Evolutionary conservation across 768 basidiomycete genomes (phyloP).

Genomic region (Zangia roseola): DNA sequence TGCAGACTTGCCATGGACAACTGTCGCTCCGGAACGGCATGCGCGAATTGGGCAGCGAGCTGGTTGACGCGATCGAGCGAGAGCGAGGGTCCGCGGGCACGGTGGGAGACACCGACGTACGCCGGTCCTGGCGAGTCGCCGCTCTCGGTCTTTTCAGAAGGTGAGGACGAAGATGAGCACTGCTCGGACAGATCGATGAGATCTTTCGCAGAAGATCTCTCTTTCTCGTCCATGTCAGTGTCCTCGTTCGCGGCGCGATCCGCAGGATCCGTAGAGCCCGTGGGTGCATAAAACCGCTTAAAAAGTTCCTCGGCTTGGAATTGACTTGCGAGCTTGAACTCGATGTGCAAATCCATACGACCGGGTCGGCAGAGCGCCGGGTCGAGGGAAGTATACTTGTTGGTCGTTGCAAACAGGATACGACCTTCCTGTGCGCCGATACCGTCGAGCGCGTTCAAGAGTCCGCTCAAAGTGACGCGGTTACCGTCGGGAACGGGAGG

Average conservation of each 20-base stretch:
- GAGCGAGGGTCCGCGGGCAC: constrained; percentile 39
- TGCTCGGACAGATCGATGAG: constrained; percentile 19
- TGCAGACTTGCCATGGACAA: constrained; percentile 45
- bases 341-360: constrained; percentile 76
- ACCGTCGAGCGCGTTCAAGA: constrained; percentile 79
- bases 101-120: constrained; percentile 27
- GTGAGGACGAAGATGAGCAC: neutral
- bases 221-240: neutral
- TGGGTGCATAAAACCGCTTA: constrained; percentile 62
- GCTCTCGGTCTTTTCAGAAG: constrained; percentile 19
- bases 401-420: constrained; percentile 76
- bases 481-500: constrained; percentile 17
- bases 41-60: constrained; percentile 58
- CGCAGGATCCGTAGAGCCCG: neutral
- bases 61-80: constrained; percentile 36
- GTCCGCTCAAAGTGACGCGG: constrained; percentile 65
- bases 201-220: neutral
- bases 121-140: neutral
- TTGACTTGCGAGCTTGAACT: constrained; percentile 71
- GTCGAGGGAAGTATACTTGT: constrained; percentile 68
- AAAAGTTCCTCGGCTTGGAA: constrained; percentile 68
- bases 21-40: constrained; percentile 46
- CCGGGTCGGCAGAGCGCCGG: constrained; percentile 75
- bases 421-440: constrained; percentile 82
- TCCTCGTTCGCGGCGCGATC: neutral